Evolutionary conservation across 768 basidiomycete genomes (phyloP).

Genomic region (Trametes maxima): DNA sequence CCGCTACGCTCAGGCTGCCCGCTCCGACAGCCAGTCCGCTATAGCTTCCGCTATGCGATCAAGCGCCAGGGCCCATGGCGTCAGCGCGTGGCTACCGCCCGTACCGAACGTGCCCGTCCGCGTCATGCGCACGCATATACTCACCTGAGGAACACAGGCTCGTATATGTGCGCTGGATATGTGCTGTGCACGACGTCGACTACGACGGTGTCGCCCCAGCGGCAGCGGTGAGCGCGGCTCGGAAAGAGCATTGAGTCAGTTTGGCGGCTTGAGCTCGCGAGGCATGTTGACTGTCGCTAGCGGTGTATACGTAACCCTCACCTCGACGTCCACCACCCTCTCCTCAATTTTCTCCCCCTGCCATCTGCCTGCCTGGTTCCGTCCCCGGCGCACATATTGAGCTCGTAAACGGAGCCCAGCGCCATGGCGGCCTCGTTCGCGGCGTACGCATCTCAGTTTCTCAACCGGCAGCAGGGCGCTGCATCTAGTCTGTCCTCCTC

Average conservation of each 20-base stretch:
- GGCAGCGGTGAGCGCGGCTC: neutral
- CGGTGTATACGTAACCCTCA: conserved; percentile 24
- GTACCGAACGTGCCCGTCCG: neutral
- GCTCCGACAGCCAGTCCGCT: too few relatives aligned
- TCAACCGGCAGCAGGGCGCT: conserved; percentile 57
- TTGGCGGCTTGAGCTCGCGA: conserved; percentile 19
- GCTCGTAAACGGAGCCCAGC: neutral
- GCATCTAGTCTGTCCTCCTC: conserved; percentile 56
- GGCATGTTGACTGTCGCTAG: conserved; percentile 19
- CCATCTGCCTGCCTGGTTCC: neutral
- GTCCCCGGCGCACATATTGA: conserved; percentile 4
- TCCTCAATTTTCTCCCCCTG: conserved; percentile 1
- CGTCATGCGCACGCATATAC: neutral
- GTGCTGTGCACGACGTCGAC: neutral
- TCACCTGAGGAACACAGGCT: neutral
- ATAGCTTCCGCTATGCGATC: too few relatives aligned
- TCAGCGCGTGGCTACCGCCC: neutral
- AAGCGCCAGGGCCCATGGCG: neutral
- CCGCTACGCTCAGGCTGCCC: too few relatives aligned
- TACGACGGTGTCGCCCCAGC: neutral
- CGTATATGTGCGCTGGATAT: neutral
- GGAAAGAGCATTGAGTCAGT: conserved; percentile 20
- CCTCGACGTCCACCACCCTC: conserved; percentile 17
- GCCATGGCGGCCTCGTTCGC: conserved; percentile 72
- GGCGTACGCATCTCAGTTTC: conserved; percentile 80